Base-by-base conservation (phyloP, 2,329 filamentous ascomycete genomes). In the Sphaerulina musiva region DNA sequence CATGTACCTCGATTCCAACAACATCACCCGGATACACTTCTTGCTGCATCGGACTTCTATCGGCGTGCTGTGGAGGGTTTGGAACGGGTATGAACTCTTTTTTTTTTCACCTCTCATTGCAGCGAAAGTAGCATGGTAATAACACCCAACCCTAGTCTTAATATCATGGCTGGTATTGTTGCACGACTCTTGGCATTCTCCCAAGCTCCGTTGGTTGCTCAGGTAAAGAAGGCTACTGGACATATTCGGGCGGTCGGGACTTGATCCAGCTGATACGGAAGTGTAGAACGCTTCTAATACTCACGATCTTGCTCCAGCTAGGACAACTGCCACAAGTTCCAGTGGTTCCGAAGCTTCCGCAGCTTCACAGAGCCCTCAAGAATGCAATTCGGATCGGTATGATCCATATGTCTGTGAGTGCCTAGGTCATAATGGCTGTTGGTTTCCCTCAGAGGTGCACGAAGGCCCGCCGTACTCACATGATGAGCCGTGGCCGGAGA, bases 331-430 rank as follows among this genome's bases (percentile, higher is more conserved):
- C 4, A 10, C 12, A 23, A 45, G 40, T 20, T 20, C 20, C 20
- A 20, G 20, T 20, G 20, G 20, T 20, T 10, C 20, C 26, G 11
- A 31, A 44, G 17, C 44, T 45, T 5, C 4, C 41, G 50, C 17
- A 52, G 44, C 38, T 42, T 53, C 56, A 46, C 42, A 54, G 46
- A 36, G 47, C 44, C 32, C 43, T 14, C 36, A 48, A 39, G 41
- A 44, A 48, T 38, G 51, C 46, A 32, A 56, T 39, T 40, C 54
- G 44, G 63, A 65, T 42, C 52, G 63, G 31, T 54, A 53, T 20
- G 62, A 64, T 43, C 63, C 63, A 26, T 65, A 61, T 46, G 57
- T 63, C 26, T 65, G 62, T 38, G 63, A 62, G 51, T 64, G 60
- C 40, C 49, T 63, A 7, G 63, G 63, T 26, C 48, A 55, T 23